A percentile compares a stretch with the other conserved stretches of the same genome.
Evolutionary conservation across 192 early-diverging fungal species (phyloP).

Genomic region (Umbelopsis sp.): DNA sequence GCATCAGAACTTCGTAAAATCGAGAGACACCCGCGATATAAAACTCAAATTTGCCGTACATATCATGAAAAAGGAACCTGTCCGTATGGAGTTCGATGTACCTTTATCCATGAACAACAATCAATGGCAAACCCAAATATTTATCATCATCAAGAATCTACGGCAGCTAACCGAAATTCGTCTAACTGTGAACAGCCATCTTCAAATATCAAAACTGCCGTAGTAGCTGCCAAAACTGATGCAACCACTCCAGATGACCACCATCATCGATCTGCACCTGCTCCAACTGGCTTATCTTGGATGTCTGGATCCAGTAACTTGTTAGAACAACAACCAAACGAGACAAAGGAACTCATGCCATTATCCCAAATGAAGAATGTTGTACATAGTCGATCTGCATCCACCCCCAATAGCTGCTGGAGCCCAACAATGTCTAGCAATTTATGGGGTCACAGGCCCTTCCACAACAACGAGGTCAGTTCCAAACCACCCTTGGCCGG

Average conservation of each 20-base stretch:
- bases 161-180: not conserved
- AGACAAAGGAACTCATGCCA: not conserved
- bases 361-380: conserved; percentile 17
- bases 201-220: not conserved
- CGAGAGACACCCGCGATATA: conserved; percentile 90
- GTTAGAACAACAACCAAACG: not conserved
- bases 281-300: too few relatives aligned
- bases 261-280: too few relatives aligned
- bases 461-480: conserved; percentile 9
- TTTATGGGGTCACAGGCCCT: not conserved
- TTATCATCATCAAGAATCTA: not conserved
- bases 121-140: not conserved
- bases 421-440: not conserved
- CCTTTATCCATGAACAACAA: conserved; percentile 81
- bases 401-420: not conserved
- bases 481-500: too few relatives aligned
- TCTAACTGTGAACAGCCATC: not conserved
- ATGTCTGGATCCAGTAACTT: too few relatives aligned
- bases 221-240: not conserved
- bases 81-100: conserved; percentile 93
- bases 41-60: conserved; percentile 92
- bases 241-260: too few relatives aligned
- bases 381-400: conserved; percentile 10
- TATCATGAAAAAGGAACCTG: conserved; percentile 89
- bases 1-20: conserved; percentile 75